These are phyloP conservation scores for Lobosporangium transversale DNA, from an alignment of 192 early-diverging fungal genomes.

Conservation along the genomic window DNA sequence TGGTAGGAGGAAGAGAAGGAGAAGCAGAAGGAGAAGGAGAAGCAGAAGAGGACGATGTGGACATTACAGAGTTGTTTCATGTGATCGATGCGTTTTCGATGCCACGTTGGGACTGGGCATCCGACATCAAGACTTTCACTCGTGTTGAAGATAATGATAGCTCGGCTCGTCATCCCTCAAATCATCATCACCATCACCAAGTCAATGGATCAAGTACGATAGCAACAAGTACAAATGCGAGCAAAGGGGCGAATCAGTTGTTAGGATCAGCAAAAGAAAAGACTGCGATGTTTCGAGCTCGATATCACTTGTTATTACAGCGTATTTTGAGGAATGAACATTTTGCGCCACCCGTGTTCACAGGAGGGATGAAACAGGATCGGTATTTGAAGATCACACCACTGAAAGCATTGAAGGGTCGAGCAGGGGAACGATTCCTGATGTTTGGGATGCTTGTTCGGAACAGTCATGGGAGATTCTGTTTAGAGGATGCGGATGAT, in stretches of 20 bases:
- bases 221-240: constrained; percentile 12
- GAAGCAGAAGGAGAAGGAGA: background rate
- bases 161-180: background rate
- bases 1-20: background rate
- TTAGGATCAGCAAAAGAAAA: constrained; percentile 72
- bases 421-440: constrained; percentile 71
- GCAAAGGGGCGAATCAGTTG: constrained; percentile 42
- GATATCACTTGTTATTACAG: constrained; percentile 84
- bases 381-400: constrained; percentile 69
- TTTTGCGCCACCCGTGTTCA: constrained; percentile 76
- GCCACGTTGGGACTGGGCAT: constrained; percentile 73
- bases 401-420: constrained; percentile 84
- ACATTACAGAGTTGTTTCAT: constrained; percentile 67
- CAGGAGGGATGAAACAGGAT: constrained; percentile 38
- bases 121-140: constrained; percentile 72
- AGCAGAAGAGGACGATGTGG: constrained; percentile 57
- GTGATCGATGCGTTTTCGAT: constrained; percentile 82
- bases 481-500: constrained; percentile 86
- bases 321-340: constrained; percentile 82
- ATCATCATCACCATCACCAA: background rate
- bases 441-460: constrained; percentile 91
- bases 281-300: constrained; percentile 74
- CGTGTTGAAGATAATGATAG: constrained; percentile 22
- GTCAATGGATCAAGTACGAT: constrained; percentile 16
- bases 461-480: constrained; percentile 80